A percentile compares a stretch with the other conserved stretches of the same genome.
phyloP scores from a whole-genome alignment of 2,329 filamentous ascomycete species.

The Xylaria arbuscula region DNA sequence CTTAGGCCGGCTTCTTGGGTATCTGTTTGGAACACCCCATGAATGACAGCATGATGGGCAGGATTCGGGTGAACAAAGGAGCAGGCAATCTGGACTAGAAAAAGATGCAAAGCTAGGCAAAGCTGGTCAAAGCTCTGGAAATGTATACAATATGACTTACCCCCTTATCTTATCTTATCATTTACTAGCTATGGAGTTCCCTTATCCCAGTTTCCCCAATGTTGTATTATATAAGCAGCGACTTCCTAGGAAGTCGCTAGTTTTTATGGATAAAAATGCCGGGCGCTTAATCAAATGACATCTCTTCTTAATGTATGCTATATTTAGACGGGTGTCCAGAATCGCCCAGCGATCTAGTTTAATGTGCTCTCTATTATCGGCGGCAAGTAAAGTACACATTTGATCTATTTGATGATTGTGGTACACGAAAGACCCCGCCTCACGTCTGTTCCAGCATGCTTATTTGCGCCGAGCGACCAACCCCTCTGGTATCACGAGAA shows the following conservation, averaged over 20 bases:
- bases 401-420: not conserved
- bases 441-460: constrained; percentile 1
- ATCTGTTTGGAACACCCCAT: constrained; percentile 7
- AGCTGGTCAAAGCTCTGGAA: not conserved
- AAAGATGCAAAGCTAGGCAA: not conserved
- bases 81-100: not conserved
- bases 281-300: not conserved
- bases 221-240: not conserved
- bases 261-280: not conserved
- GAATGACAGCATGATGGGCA: constrained; percentile 3
- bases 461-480: not conserved
- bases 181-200: not conserved
- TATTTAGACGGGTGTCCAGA: too few relatives aligned
- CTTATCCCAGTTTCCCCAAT: not conserved
- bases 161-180: not conserved
- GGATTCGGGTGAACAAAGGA: not conserved
- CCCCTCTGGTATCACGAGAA: not conserved
- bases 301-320: too few relatives aligned
- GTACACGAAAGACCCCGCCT: constrained; percentile 1
- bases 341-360: not conserved
- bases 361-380: not conserved
- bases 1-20: constrained; percentile 2
- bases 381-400: not conserved
- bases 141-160: not conserved
- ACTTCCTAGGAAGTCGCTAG: not conserved